phyloP scores from a whole-genome alignment of 768 basidiomycete genomes.

The Suillus spraguei region DNA sequence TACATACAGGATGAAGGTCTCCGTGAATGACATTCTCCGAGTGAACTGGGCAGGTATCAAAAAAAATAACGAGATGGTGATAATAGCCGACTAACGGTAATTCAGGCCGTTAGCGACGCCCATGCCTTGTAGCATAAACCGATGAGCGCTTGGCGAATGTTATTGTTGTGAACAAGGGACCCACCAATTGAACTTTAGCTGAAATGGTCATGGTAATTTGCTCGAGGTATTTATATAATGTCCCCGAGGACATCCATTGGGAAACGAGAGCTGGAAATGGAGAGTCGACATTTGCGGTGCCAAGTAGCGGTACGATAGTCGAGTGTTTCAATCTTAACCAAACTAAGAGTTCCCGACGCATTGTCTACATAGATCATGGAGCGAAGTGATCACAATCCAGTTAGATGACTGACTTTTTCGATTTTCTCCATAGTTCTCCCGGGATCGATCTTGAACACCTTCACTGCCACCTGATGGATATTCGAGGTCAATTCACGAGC shows the following conservation, averaged over 20 bases:
- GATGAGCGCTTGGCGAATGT: not conserved
- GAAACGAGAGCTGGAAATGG: not conserved
- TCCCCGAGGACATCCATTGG: not conserved
- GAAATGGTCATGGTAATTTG: too few species aligned
- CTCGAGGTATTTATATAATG: not conserved
- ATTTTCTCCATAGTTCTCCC: too few species aligned
- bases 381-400: too few species aligned
- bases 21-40: slow-evolving; percentile 19
- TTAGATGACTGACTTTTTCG: too few species aligned
- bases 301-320: slow-evolving; percentile 24
- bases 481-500: too few species aligned
- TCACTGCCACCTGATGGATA: too few species aligned
- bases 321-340: slow-evolving; percentile 21
- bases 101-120: slow-evolving; percentile 19
- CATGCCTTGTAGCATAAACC: too few species aligned
- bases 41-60: slow-evolving; percentile 17
- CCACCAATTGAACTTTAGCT: too few species aligned
- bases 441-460: too few species aligned
- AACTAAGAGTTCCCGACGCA: slow-evolving; percentile 8
- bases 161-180: not conserved
- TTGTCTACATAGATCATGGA: not conserved
- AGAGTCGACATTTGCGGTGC: slow-evolving; percentile 10
- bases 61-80: not conserved
- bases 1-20: slow-evolving; percentile 18
- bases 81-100: slow-evolving; percentile 13